phyloP scores from a whole-genome alignment of 805 yeast genomes.

The Yamadazyma kitorensis region DNA sequence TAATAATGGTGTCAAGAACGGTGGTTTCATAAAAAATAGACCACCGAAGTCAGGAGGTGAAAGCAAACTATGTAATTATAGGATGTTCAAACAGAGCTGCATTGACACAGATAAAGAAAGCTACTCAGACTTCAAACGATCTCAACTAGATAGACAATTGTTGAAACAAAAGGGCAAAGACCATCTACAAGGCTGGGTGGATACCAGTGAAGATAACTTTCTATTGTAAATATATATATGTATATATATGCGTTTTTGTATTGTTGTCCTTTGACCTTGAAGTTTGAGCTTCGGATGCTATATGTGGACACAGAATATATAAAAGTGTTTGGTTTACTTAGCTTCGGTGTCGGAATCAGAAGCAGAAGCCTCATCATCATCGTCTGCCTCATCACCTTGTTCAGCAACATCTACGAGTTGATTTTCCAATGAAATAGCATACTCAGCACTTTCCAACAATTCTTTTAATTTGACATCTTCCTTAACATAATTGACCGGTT shows the following conservation, averaged over 20 bases:
- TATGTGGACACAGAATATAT: too few species aligned
- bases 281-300: too few species aligned
- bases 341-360: constrained; percentile 36
- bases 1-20: constrained; percentile 61
- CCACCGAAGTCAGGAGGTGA: constrained; percentile 45
- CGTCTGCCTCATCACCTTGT: constrained; percentile 34
- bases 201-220: constrained; percentile 45
- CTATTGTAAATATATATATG: constrained; percentile 1
- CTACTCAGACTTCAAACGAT: constrained; percentile 31
- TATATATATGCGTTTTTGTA: not conserved
- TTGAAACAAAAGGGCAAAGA: constrained; percentile 25
- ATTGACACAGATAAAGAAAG: constrained; percentile 5
- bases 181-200: constrained; percentile 45
- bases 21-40: constrained; percentile 45
- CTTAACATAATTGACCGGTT: constrained; percentile 68
- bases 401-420: constrained; percentile 27
- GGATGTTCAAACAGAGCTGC: constrained; percentile 5
- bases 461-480: constrained; percentile 57
- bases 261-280: too few species aligned
- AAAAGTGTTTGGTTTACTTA: too few species aligned
- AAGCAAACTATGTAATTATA: constrained; percentile 33
- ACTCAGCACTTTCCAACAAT: constrained; percentile 78
- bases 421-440: constrained; percentile 51
- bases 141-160: constrained; percentile 23
- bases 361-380: constrained; percentile 22